These are phyloP conservation scores for Chalciporus pseudorubinellus DNA, from an alignment of 768 basidiomycete genomes.

Conservation along the genomic window DNA sequence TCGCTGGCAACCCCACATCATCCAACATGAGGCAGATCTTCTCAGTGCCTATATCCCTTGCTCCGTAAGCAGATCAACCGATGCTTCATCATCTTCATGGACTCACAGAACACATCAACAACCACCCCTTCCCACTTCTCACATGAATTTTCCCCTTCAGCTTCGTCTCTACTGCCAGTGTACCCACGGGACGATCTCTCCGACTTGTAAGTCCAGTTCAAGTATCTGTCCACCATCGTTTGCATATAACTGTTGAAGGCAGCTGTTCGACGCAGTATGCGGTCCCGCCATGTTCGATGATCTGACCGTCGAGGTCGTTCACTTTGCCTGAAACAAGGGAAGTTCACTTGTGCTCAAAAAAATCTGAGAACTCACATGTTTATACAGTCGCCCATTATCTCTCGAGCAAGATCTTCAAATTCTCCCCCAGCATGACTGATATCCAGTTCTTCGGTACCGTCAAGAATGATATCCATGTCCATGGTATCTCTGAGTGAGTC, in stretches of 20 bases:
- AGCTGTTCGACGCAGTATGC: no score
- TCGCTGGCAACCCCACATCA: not conserved
- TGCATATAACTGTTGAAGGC: no score
- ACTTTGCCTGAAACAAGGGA: no score
- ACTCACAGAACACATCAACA: not conserved
- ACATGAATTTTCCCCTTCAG: not conserved
- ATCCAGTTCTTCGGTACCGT: constrained; percentile 3
- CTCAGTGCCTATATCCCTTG: not conserved
- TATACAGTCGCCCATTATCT: not conserved
- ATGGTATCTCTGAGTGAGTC: no score
- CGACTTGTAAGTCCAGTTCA: no score
- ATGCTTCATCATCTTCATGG: not conserved
- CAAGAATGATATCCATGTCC: not conserved
- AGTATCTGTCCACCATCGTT: no score
- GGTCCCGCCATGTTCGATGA: no score
- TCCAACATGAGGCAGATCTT: not conserved
- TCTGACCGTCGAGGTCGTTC: no score
- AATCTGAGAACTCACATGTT: no score
- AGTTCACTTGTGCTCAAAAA: not conserved
- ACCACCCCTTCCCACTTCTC: not conserved
- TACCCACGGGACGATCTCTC: no score
- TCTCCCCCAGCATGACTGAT: constrained; percentile 5
- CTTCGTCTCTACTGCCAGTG: not conserved
- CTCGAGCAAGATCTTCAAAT: not conserved
- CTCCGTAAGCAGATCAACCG: not conserved